Percentiles rank a stretch among this genome's conserved stretches.
These are phyloP conservation scores for Russula brevipes DNA, from an alignment of 768 basidiomycete species.

Conservation along the genomic window DNA sequence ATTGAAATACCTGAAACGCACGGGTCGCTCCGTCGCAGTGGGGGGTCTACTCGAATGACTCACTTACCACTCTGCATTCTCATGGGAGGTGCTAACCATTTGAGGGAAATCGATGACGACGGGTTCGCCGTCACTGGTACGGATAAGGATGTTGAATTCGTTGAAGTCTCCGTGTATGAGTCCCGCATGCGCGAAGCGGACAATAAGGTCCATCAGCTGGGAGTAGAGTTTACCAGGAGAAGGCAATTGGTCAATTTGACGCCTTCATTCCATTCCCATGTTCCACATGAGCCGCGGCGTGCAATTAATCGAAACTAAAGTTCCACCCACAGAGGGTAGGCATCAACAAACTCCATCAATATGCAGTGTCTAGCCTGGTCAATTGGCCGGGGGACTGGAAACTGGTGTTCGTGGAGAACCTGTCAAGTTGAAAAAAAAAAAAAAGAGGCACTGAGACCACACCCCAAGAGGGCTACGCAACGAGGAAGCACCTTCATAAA, in stretches of 20 bases:
- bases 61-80: conserved; percentile 90
- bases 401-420: conserved; percentile 87
- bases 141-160: conserved; percentile 97
- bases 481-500: conserved; percentile 82
- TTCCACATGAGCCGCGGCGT: neutral
- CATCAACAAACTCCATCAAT: conserved; percentile 93
- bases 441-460: neutral
- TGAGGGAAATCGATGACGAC: conserved; percentile 98
- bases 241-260: conserved; percentile 78
- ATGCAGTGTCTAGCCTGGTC: conserved; percentile 95
- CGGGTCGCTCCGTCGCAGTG: conserved; percentile 1
- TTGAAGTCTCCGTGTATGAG: conserved; percentile 99
- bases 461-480: neutral
- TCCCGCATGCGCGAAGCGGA: conserved; percentile 87
- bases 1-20: conserved; percentile 86
- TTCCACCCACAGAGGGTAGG: conserved; percentile 80
- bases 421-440: conserved; percentile 30
- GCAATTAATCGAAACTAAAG: conserved; percentile 7
- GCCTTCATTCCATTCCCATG: conserved; percentile 41
- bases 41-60: neutral
- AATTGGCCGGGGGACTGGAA: conserved; percentile 89
- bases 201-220: conserved; percentile 88
- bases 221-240: conserved; percentile 91
- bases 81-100: conserved; percentile 96
- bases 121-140: conserved; percentile 66